A percentile compares a stretch with the other conserved stretches of the same genome.
These are phyloP conservation scores for Ocimum tenuiflorum DNA, from an alignment of 257 asterid genomes.

Conservation along the genomic window DNA sequence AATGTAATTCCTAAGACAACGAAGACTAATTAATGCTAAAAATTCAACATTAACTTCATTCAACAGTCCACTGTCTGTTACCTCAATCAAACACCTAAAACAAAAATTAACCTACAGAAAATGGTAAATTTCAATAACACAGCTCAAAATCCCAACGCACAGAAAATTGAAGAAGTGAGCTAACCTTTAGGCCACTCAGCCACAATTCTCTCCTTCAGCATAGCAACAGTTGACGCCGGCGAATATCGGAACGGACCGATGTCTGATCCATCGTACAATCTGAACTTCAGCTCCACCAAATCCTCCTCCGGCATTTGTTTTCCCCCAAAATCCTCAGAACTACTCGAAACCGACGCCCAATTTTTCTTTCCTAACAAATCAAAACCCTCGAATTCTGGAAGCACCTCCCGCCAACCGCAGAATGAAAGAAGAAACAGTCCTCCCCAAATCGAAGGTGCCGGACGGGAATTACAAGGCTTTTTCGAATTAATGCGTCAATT, in stretches of 20 bases:
- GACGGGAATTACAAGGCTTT: not conserved
- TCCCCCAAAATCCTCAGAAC: constrained; percentile 4
- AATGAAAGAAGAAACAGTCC: not conserved
- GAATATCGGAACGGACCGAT: constrained; percentile 86
- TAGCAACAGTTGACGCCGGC: constrained; percentile 74
- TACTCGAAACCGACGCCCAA: constrained; percentile 13
- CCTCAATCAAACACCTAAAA: not conserved
- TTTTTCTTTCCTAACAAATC: not conserved
- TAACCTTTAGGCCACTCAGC: constrained; percentile 55
- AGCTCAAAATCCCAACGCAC: not conserved
- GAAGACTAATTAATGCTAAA: not conserved
- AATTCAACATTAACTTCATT: not conserved
- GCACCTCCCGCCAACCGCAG: constrained; percentile 18
- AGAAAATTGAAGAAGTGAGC: not conserved
- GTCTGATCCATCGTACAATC: constrained; percentile 92
- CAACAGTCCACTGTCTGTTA: not conserved
- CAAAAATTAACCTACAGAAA: not conserved
- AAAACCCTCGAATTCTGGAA: constrained; percentile 10
- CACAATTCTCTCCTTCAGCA: constrained; percentile 76
- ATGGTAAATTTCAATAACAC: not conserved
- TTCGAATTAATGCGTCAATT: not conserved
- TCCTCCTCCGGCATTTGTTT: constrained; percentile 49
- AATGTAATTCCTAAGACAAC: not conserved
- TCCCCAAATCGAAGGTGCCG: not conserved
- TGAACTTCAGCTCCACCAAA: constrained; percentile 73